Conservation (phyloP, 116 monocot species). For the Posidonia oceanica region DNA sequence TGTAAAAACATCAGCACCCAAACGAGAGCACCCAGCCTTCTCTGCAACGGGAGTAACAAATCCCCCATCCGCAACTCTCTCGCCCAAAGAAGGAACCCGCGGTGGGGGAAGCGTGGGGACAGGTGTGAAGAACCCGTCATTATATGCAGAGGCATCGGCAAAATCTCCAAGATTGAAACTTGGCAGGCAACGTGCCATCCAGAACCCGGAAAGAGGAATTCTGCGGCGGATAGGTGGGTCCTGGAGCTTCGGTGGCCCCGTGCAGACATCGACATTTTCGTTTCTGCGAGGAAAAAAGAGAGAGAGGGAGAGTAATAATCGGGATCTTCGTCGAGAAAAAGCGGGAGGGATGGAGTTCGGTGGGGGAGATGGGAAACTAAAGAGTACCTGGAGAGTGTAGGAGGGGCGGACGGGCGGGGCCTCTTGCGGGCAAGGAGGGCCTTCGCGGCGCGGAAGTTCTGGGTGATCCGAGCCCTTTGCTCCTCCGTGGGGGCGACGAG, state of each 20-base stretch:
- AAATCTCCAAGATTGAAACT: background rate
- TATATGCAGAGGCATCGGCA: background rate
- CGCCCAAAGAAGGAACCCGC: no score
- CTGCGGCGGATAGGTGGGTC: background rate
- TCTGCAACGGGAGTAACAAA: background rate
- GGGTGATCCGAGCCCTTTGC: conserved; percentile 18
- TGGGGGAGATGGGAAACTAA: no score
- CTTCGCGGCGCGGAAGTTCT: conserved; percentile 42
- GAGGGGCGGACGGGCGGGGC: conserved; percentile 16
- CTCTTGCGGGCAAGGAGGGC: conserved; percentile 38
- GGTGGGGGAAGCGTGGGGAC: background rate
- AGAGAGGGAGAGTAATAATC: background rate
- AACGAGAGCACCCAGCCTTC: background rate
- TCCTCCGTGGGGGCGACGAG: background rate
- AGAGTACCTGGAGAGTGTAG: background rate
- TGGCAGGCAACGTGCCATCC: background rate
- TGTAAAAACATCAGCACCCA: background rate
- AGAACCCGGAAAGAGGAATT: background rate
- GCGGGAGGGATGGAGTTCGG: conserved; percentile 4
- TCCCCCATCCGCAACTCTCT: background rate
- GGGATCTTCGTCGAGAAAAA: background rate
- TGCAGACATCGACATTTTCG: background rate
- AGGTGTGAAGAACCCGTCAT: background rate
- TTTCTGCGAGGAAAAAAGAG: background rate
- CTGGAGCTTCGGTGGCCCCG: background rate